phyloP scores from a whole-genome alignment of 2,329 filamentous ascomycete genomes.

The Diaporthe vaccinii region DNA sequence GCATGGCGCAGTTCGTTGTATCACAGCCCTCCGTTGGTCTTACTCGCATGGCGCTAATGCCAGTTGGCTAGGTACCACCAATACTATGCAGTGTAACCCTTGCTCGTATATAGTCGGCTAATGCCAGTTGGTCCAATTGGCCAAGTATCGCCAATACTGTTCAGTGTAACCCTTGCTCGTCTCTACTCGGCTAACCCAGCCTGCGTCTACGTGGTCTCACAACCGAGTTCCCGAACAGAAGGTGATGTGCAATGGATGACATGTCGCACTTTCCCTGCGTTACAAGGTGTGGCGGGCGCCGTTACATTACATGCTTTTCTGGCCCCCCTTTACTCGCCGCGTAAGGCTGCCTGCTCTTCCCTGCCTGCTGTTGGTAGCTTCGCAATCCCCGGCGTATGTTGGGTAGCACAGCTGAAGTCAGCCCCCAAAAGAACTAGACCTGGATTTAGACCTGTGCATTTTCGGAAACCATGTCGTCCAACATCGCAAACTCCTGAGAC shows the following conservation, averaged over 20 bases:
- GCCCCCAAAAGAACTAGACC: background rate
- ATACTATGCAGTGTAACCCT: background rate
- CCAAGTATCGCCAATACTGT: background rate
- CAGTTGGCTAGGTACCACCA: background rate
- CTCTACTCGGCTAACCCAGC: no score
- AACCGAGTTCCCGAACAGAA: no score
- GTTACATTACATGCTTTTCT: no score
- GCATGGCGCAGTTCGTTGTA: background rate
- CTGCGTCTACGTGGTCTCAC: no score
- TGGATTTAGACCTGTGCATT: background rate
- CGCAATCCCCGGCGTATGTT: background rate
- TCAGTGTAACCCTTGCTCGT: background rate
- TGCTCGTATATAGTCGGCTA: no score
- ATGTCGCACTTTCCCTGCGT: no score
- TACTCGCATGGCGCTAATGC: background rate
- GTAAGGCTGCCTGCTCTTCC: background rate
- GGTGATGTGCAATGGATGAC: no score
- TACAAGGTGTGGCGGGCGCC: no score
- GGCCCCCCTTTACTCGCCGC: no score
- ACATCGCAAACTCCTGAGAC: background rate
- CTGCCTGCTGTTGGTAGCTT: background rate
- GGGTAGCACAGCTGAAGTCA: background rate
- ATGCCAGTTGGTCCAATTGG: background rate
- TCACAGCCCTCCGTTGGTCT: background rate
- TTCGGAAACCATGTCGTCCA: background rate